Evolutionary conservation across 345 rosid species (phyloP).

Genomic region (Xanthoceras sorbifolium): DNA sequence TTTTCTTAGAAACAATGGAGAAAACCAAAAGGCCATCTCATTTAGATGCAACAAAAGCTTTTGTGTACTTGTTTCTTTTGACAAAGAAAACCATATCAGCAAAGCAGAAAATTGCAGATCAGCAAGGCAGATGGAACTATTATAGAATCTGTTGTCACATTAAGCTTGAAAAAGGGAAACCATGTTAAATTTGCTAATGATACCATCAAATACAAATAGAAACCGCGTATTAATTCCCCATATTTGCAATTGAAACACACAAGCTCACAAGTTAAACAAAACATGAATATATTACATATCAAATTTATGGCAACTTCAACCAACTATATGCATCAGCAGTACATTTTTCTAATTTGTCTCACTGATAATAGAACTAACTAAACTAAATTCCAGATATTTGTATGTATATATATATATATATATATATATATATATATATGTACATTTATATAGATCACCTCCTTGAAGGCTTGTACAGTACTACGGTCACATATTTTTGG

Average conservation of each 20-base stretch:
- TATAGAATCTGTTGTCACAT: not conserved
- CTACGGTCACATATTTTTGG: constrained; percentile 49
- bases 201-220: not conserved
- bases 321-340: constrained; percentile 3
- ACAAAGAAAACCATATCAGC: not conserved
- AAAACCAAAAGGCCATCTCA: too few relatives aligned
- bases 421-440: not conserved
- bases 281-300: not conserved
- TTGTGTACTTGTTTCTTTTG: too few relatives aligned
- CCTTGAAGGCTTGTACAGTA: constrained; percentile 44
- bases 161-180: not conserved
- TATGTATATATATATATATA: not conserved
- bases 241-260: not conserved
- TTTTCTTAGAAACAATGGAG: too few relatives aligned
- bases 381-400: not conserved
- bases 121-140: not conserved
- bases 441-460: constrained; percentile 32
- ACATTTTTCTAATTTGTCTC: constrained; percentile 16
- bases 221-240: not conserved
- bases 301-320: constrained; percentile 11
- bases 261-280: not conserved
- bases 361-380: not conserved
- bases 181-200: not conserved
- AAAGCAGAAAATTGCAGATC: not conserved
- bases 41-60: too few relatives aligned